phyloP scores from a whole-genome alignment of 139 green algal genomes.

The Spirogloea muscicola region DNA sequence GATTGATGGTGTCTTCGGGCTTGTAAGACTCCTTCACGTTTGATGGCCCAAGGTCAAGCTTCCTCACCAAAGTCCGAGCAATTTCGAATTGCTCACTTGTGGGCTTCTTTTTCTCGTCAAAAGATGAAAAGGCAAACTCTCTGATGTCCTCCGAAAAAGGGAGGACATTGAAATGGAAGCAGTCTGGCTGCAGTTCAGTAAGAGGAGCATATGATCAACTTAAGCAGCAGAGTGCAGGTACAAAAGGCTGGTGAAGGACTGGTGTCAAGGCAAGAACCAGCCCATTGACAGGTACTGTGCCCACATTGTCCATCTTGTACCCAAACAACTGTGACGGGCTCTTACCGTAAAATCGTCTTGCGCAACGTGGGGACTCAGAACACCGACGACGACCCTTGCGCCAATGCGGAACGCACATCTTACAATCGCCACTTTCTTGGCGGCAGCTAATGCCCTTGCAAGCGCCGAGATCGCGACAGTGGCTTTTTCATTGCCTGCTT shows the following conservation, averaged over 20 bases:
- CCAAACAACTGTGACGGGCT: too few relatives aligned
- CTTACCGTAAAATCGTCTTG: too few relatives aligned
- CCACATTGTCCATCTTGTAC: too few relatives aligned
- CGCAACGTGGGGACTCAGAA: constrained; percentile 8
- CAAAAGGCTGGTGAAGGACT: too few relatives aligned
- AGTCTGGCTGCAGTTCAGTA: constrained; percentile 33
- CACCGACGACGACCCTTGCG: constrained; percentile 7
- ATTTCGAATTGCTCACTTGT: not conserved
- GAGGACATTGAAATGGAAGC: constrained; percentile 25
- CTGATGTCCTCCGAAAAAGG: constrained; percentile 37
- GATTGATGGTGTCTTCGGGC: constrained; percentile 31
- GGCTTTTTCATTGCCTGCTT: constrained; percentile 21
- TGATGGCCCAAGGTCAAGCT: constrained; percentile 10
- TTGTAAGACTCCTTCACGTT: not conserved
- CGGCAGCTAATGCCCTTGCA: constrained; percentile 19
- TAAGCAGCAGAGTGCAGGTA: too few relatives aligned
- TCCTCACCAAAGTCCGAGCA: not conserved
- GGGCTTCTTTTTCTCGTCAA: constrained; percentile 3
- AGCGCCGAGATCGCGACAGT: constrained; percentile 25
- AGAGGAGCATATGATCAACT: too few relatives aligned
- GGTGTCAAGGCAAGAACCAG: too few relatives aligned
- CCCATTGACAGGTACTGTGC: too few relatives aligned
- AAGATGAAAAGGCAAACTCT: constrained; percentile 22
- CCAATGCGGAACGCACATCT: constrained; percentile 8
- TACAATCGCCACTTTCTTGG: constrained; percentile 19